Percentiles rank a stretch among this genome's conserved stretches.
phyloP scores from a whole-genome alignment of 2,329 filamentous ascomycete species.

The Botrytis squamosa region DNA sequence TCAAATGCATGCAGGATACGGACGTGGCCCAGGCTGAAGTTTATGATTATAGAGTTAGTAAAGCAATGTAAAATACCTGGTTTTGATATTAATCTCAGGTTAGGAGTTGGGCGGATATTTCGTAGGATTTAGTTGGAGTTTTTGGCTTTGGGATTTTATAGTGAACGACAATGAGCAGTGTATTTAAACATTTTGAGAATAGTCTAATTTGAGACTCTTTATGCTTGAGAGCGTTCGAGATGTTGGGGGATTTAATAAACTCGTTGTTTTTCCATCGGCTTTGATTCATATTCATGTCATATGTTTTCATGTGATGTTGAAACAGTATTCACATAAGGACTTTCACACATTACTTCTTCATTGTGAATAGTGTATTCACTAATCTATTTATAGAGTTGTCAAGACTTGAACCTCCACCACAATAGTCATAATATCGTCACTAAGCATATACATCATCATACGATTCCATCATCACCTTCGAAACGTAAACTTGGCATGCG shows the following conservation, averaged over 20 bases:
- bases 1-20: neutral
- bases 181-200: neutral
- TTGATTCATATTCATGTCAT: neutral
- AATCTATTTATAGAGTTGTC: neutral
- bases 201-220: accelerated
- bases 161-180: neutral
- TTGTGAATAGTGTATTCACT: neutral
- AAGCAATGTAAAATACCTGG: neutral
- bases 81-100: neutral
- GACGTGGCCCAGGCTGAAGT: neutral
- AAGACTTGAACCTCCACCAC: too few species aligned
- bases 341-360: neutral
- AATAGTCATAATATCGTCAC: neutral
- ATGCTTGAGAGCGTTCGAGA: neutral
- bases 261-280: neutral
- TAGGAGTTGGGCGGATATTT: neutral
- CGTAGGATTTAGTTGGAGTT: neutral
- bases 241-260: neutral
- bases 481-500: too few species aligned
- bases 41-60: neutral
- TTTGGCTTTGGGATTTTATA: neutral
- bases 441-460: neutral
- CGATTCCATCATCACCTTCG: too few species aligned
- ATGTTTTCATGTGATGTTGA: too few species aligned
- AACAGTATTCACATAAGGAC: neutral